These are phyloP conservation scores for Sclerotinia trifoliorum DNA, from an alignment of 2,329 filamentous ascomycete species.

Conservation along the genomic window DNA sequence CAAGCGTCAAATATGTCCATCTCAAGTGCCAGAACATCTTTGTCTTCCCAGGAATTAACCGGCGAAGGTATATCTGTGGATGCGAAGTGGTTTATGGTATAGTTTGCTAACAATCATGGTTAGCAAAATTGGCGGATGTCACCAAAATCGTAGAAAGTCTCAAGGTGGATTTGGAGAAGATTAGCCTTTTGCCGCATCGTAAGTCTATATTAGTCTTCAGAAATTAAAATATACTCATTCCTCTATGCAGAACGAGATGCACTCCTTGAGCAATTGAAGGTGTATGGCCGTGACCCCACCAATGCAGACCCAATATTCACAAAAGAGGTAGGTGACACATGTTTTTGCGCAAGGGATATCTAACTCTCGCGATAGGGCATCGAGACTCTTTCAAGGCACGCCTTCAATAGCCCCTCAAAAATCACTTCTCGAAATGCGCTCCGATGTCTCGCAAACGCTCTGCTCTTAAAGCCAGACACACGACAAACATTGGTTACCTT, in stretches of 20 bases:
- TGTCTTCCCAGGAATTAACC: conserved; percentile 30
- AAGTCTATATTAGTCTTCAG: conserved; percentile 38
- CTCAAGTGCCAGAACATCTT: conserved; percentile 27
- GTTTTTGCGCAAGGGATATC: conserved; percentile 19
- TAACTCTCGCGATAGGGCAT: conserved; percentile 60
- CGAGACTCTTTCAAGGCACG: conserved; percentile 67
- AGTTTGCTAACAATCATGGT: conserved; percentile 24
- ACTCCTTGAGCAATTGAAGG: conserved; percentile 68
- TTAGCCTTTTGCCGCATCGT: conserved; percentile 60
- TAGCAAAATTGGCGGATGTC: conserved; percentile 69
- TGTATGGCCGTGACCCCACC: conserved; percentile 69
- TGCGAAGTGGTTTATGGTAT: not conserved
- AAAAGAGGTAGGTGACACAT: conserved; percentile 55
- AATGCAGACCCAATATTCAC: conserved; percentile 82
- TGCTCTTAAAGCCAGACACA: conserved; percentile 67
- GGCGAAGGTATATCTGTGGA: conserved; percentile 30
- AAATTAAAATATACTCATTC: conserved; percentile 14
- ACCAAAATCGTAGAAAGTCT: conserved; percentile 62
- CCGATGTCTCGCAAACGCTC: conserved; percentile 79
- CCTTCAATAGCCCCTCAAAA: conserved; percentile 63
- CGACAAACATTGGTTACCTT: conserved; percentile 73
- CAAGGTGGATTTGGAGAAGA: conserved; percentile 58
- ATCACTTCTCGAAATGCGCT: conserved; percentile 72
- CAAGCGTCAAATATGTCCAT: conserved; percentile 25
- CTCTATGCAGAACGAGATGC: conserved; percentile 57